Conservation (phyloP, 2,329 filamentous ascomycete genomes). For the Exserohilum turcica region DNA sequence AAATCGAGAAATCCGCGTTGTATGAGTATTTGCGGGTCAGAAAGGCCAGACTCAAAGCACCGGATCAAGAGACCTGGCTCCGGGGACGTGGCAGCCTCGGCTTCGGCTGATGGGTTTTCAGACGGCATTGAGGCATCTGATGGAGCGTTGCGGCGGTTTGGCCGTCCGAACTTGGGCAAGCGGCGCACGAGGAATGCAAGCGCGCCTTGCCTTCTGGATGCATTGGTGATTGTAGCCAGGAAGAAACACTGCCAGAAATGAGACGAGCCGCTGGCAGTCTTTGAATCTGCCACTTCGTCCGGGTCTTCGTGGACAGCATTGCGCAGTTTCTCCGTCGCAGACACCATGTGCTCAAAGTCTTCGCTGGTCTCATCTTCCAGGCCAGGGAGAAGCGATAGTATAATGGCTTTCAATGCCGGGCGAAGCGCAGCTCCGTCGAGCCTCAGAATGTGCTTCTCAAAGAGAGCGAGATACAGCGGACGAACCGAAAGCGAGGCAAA, state of each 20-base stretch:
- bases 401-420: constrained; percentile 86
- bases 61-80: constrained; percentile 89
- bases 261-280: constrained; percentile 64
- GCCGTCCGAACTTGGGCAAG: constrained; percentile 70
- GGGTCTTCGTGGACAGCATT: constrained; percentile 62
- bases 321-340: constrained; percentile 78
- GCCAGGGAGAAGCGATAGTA: constrained; percentile 86
- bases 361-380: constrained; percentile 96
- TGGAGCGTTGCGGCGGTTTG: constrained; percentile 20
- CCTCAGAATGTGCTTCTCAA: constrained; percentile 79
- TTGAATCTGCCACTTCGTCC: constrained; percentile 52
- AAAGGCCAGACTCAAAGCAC: constrained; percentile 87
- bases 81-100: constrained; percentile 77
- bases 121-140: constrained; percentile 17
- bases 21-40: constrained; percentile 85
- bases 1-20: constrained; percentile 94
- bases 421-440: constrained; percentile 74
- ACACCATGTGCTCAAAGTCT: constrained; percentile 88
- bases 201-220: constrained; percentile 81
- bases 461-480: constrained; percentile 79
- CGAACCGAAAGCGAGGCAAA: constrained; percentile 94
- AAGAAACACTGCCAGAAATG: constrained; percentile 99
- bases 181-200: constrained; percentile 82
- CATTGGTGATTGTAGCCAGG: constrained; percentile 86
- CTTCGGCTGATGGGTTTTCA: constrained; percentile 53